Conservation (phyloP, 1,139 yeast species). For the Blastobotrys elegans region DNA sequence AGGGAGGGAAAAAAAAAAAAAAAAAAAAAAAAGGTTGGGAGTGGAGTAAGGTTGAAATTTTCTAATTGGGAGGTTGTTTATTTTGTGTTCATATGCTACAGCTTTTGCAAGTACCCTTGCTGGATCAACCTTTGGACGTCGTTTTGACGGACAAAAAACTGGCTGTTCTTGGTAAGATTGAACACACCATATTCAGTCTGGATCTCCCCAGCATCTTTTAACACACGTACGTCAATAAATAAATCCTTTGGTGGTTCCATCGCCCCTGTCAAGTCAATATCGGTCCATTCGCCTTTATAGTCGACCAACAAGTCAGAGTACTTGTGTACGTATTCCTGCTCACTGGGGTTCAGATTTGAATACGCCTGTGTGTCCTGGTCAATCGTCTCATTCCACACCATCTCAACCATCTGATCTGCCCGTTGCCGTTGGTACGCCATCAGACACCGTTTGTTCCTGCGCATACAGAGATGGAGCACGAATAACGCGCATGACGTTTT, state of each 20-base stretch:
- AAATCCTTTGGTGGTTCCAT: conserved; percentile 87
- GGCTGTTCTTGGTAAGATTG: conserved; percentile 90
- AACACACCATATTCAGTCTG: conserved; percentile 97
- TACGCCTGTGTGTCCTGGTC: conserved; percentile 32
- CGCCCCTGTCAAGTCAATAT: conserved; percentile 83
- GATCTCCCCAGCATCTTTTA: conserved; percentile 82
- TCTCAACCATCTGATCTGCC: conserved; percentile 59
- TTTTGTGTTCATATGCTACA: conserved; percentile 33
- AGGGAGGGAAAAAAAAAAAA: too few relatives aligned
- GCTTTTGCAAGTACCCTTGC: conserved; percentile 85
- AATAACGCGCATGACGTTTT: conserved; percentile 58
- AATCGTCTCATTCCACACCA: conserved; percentile 60
- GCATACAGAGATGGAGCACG: conserved; percentile 75
- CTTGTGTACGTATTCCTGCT: conserved; percentile 68
- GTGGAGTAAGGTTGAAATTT: background rate
- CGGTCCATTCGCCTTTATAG: conserved; percentile 74
- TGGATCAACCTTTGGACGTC: conserved; percentile 92
- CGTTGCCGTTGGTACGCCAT: conserved; percentile 76
- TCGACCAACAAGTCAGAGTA: conserved; percentile 70
- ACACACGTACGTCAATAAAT: conserved; percentile 87
- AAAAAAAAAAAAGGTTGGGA: background rate
- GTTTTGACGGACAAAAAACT: conserved; percentile 86
- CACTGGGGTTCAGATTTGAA: conserved; percentile 66
- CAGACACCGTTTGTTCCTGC: conserved; percentile 83
- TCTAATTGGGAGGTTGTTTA: background rate